These are phyloP conservation scores for Monilinia polystroma DNA, from an alignment of 2,329 filamentous ascomycete genomes.

Conservation along the genomic window DNA sequence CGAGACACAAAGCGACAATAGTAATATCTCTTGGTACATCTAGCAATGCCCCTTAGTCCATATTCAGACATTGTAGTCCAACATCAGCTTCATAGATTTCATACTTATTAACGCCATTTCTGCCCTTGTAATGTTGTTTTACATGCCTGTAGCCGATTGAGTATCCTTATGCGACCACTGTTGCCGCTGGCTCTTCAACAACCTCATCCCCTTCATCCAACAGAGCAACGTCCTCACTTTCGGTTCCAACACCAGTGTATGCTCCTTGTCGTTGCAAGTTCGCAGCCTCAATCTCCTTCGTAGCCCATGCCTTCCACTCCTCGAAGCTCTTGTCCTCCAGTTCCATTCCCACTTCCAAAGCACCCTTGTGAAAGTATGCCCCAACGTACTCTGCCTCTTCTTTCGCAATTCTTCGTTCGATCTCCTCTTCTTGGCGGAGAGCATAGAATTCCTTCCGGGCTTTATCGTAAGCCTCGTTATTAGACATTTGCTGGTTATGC, in stretches of 20 bases:
- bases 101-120: constrained; percentile 16
- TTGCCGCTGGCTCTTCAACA: background rate
- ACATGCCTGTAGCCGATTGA: constrained; percentile 16
- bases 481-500: constrained; percentile 58
- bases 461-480: constrained; percentile 75
- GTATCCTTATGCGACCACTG: background rate
- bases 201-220: constrained; percentile 11
- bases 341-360: constrained; percentile 73
- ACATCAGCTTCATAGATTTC: background rate
- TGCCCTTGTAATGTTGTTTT: constrained; percentile 12
- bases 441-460: constrained; percentile 90
- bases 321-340: constrained; percentile 80
- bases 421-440: constrained; percentile 76
- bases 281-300: constrained; percentile 46
- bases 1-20: background rate
- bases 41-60: background rate
- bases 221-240: constrained; percentile 36
- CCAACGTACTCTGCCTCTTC: constrained; percentile 87
- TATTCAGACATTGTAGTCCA: background rate
- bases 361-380: constrained; percentile 80
- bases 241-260: constrained; percentile 47
- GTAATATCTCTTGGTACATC: background rate
- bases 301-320: constrained; percentile 80
- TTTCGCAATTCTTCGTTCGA: constrained; percentile 75
- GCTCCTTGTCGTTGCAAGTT: constrained; percentile 45